Percentiles rank a stretch among this genome's conserved stretches.
These are phyloP conservation scores for Lipomyces yamanashiensis DNA, from an alignment of 805 yeast species.

Conservation along the genomic window DNA sequence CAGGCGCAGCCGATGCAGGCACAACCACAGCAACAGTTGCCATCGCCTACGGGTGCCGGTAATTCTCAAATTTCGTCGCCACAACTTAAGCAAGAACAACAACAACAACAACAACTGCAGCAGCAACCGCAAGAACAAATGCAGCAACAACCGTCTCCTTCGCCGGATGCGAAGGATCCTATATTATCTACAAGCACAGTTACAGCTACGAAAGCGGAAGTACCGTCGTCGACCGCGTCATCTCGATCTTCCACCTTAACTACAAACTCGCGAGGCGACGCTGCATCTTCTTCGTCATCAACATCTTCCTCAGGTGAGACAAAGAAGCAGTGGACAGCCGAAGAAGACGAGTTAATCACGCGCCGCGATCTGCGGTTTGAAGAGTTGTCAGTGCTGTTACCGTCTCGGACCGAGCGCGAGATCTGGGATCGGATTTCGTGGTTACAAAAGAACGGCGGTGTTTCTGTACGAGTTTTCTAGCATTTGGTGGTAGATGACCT, in stretches of 20 bases:
- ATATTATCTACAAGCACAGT: neutral
- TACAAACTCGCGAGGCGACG: neutral
- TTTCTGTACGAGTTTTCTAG: neutral
- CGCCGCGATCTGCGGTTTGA: slow-evolving; percentile 67
- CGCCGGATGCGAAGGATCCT: neutral
- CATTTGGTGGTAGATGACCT: neutral
- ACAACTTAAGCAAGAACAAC: neutral
- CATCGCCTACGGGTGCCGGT: neutral
- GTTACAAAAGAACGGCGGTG: slow-evolving; percentile 13
- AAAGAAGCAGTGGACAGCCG: slow-evolving; percentile 59
- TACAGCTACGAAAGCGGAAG: neutral
- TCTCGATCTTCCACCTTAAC: neutral
- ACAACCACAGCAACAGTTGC: neutral
- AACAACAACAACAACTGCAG: slow-evolving; percentile 4
- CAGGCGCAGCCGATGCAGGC: neutral
- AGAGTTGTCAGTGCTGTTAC: slow-evolving; percentile 73
- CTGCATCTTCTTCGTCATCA: slow-evolving; percentile 1
- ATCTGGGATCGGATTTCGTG: slow-evolving; percentile 58
- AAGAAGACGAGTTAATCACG: slow-evolving; percentile 67
- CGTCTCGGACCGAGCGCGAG: slow-evolving; percentile 74
- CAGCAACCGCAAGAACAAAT: neutral
- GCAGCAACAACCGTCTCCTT: slow-evolving; percentile 9
- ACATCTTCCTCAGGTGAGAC: neutral
- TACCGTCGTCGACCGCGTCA: neutral
- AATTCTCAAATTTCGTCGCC: slow-evolving; percentile 2